phyloP scores from a whole-genome alignment of 192 early-diverging fungal species.

The Entophlyctis luteolus region DNA sequence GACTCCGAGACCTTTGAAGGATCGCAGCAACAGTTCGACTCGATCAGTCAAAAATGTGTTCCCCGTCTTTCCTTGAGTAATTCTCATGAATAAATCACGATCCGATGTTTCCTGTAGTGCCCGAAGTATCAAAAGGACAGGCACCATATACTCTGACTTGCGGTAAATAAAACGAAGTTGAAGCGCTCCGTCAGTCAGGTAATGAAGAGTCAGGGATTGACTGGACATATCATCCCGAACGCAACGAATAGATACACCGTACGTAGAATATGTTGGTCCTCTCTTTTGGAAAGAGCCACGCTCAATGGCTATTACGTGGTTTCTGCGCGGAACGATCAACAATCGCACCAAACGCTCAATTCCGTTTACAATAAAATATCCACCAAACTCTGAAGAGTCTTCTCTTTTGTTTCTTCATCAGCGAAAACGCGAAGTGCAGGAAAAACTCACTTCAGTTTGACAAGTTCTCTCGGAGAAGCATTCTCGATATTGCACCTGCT shows the following conservation, averaged over 20 bases:
- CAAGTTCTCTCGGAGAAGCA: conserved; percentile 65
- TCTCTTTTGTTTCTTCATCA: conserved; percentile 74
- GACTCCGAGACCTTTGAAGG: conserved; percentile 64
- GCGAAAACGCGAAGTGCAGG: conserved; percentile 50
- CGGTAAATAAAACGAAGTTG: conserved; percentile 84
- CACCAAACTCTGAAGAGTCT: conserved; percentile 94
- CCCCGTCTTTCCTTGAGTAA: conserved; percentile 73
- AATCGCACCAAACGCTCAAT: conserved; percentile 95
- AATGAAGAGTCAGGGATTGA: conserved; percentile 89
- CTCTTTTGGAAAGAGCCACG: conserved; percentile 86
- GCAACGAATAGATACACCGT: conserved; percentile 83
- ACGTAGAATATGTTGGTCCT: conserved; percentile 82
- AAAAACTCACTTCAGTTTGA: conserved; percentile 56
- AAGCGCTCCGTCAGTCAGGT: conserved; percentile 79
- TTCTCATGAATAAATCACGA: conserved; percentile 84
- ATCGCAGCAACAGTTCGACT: conserved; percentile 83
- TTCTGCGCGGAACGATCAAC: conserved; percentile 88
- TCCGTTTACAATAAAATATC: conserved; percentile 95
- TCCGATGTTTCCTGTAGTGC: conserved; percentile 79
- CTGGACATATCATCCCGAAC: conserved; percentile 87
- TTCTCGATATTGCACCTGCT: conserved; percentile 21
- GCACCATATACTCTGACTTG: conserved; percentile 96
- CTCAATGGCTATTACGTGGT: conserved; percentile 82
- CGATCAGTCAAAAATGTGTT: conserved; percentile 96
- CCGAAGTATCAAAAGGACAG: conserved; percentile 80